Conservation (phyloP, 768 basidiomycete species). For the Panus rudis region DNA sequence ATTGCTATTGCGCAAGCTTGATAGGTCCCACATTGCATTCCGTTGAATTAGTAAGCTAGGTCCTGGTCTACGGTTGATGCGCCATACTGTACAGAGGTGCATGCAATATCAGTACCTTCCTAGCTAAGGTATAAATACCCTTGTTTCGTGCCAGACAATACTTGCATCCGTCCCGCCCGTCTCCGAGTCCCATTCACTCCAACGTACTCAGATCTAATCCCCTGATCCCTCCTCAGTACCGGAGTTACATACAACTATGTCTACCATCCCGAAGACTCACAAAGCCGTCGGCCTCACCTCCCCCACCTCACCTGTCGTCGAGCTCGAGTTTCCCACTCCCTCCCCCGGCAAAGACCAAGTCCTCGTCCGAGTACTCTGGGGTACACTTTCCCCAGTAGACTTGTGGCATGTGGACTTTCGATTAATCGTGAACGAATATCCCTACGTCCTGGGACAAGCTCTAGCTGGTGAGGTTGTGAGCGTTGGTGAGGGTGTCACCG, state of each 20-base stretch:
- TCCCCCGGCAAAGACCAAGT: slow-evolving; percentile 5
- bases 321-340: slow-evolving; percentile 1
- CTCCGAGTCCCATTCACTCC: no score
- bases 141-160: no score
- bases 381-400: slow-evolving; percentile 2
- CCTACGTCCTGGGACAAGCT: slow-evolving; percentile 2
- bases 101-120: no score
- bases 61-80: no score
- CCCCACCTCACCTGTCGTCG: neutral
- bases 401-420: slow-evolving; percentile 2
- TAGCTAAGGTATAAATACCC: no score
- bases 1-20: no score
- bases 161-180: no score
- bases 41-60: no score
- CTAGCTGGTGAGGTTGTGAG: neutral
- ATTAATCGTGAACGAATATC: neutral
- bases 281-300: neutral
- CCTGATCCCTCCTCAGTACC: neutral
- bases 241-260: neutral
- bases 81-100: no score
- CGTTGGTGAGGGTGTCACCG: slow-evolving; percentile 3
- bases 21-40: no score
- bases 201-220: no score
- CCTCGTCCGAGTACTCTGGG: slow-evolving; percentile 3
- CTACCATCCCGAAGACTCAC: neutral